Conservation (phyloP, 2,329 filamentous ascomycete genomes). For the Apiospora rasikravindrae region DNA sequence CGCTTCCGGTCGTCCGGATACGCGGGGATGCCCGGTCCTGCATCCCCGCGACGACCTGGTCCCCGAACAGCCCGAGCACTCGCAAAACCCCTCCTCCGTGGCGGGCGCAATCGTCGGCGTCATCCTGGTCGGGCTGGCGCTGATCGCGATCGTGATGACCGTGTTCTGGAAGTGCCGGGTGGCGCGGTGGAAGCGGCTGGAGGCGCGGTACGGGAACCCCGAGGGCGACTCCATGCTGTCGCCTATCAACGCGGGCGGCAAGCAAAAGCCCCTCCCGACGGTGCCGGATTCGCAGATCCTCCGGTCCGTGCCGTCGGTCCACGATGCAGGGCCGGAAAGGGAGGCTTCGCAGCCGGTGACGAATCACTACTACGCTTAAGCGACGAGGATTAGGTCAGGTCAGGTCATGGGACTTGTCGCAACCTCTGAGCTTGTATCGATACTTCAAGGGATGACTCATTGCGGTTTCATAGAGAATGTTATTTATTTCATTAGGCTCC, state of each 20-base stretch:
- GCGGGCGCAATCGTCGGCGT: not conserved
- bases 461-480: not conserved
- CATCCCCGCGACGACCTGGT: not conserved
- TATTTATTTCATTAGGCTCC: not conserved
- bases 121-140: not conserved
- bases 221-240: not conserved
- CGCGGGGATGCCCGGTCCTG: no score
- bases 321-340: not conserved
- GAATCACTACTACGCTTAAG: not conserved
- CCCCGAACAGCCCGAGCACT: no score
- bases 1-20: no score
- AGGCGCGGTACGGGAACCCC: not conserved
- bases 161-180: conserved; percentile 12
- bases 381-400: not conserved
- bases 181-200: not conserved
- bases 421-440: not conserved
- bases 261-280: not conserved
- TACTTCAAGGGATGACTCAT: not conserved
- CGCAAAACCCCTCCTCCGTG: not conserved
- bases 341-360: no score
- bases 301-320: not conserved
- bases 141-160: not conserved
- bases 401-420: not conserved
- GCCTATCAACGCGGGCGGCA: not conserved
- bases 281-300: not conserved